These are phyloP conservation scores for Amanita exitialis DNA, from an alignment of 768 basidiomycete species.

Conservation along the genomic window DNA sequence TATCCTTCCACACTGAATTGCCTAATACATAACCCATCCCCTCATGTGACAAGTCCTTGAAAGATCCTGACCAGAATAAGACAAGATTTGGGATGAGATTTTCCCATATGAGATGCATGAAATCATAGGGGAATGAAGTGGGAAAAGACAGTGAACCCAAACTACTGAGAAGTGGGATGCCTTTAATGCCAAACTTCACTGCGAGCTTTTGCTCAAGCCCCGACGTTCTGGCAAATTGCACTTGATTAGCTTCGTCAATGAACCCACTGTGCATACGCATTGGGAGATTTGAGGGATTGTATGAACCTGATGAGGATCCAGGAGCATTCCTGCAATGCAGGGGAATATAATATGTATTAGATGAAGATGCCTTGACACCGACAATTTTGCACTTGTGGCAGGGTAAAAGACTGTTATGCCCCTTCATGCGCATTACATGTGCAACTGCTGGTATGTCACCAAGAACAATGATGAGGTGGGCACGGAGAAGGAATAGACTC, in stretches of 20 bases:
- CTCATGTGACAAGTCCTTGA: slow-evolving; percentile 20
- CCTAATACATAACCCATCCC: slow-evolving; percentile 16
- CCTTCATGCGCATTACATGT: slow-evolving; percentile 21
- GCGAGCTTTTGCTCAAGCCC: slow-evolving; percentile 10
- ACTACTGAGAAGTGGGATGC: too few relatives aligned
- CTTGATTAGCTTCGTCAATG: slow-evolving; percentile 11
- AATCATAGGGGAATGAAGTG: too few relatives aligned
- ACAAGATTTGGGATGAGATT: too few relatives aligned
- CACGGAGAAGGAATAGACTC: slow-evolving; percentile 15
- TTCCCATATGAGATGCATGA: too few relatives aligned
- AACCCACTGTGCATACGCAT: slow-evolving; percentile 8
- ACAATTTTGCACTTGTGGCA: slow-evolving; percentile 23
- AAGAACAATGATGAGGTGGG: slow-evolving; percentile 17
- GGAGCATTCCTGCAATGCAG: slow-evolving; percentile 9
- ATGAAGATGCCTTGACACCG: slow-evolving; percentile 9
- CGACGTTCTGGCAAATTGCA: slow-evolving; percentile 9
- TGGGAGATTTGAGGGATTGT: slow-evolving; percentile 14
- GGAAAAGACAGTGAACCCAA: too few relatives aligned
- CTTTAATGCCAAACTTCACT: too few relatives aligned
- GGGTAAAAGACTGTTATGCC: slow-evolving; percentile 23
- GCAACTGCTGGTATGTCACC: slow-evolving; percentile 22
- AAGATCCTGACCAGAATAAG: slow-evolving; percentile 24
- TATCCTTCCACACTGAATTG: slow-evolving; percentile 22
- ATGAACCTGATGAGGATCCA: background rate
- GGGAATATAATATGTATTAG: slow-evolving; percentile 13